A percentile compares a stretch with the other conserved stretches of the same genome.
These are phyloP conservation scores for Hericium coralloides DNA, from an alignment of 768 basidiomycete species.

Conservation along the genomic window DNA sequence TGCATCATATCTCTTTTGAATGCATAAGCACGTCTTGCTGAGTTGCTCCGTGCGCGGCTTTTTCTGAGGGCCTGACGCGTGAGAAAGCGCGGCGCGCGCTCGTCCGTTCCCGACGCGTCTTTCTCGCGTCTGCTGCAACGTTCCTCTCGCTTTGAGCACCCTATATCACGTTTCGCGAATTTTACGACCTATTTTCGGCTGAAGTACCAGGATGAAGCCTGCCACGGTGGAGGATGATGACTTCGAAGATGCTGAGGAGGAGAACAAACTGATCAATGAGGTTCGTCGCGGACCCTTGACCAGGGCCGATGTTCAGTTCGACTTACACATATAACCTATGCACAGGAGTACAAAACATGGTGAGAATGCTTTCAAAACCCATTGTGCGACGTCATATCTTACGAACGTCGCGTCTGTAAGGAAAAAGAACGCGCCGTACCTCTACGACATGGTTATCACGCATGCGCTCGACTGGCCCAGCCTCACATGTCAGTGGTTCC, in stretches of 20 bases:
- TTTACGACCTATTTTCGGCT: not conserved
- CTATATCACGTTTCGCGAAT: not conserved
- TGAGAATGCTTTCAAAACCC: constrained; percentile 19
- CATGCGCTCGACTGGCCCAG: constrained; percentile 98
- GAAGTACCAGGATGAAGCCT: constrained; percentile 34
- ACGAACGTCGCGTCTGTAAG: constrained; percentile 27
- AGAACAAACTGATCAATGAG: constrained; percentile 85
- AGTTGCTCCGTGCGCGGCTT: not conserved
- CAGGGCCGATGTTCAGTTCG: too few species aligned
- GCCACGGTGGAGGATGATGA: constrained; percentile 56
- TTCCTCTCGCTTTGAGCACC: not conserved
- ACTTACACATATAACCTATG: not conserved
- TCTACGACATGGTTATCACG: constrained; percentile 95
- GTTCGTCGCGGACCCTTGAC: constrained; percentile 28
- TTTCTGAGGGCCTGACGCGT: not conserved
- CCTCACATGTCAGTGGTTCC: constrained; percentile 98
- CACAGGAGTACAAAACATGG: constrained; percentile 83
- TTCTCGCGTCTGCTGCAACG: not conserved
- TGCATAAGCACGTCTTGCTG: not conserved
- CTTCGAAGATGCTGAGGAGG: constrained; percentile 81
- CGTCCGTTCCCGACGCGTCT: not conserved
- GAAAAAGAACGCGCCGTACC: constrained; percentile 97
- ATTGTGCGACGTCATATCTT: not conserved
- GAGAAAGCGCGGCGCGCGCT: not conserved
- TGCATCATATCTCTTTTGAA: not conserved